Evolutionary conservation across 2,329 filamentous ascomycete genomes (phyloP).

Genomic region (Xylaria sp.): DNA sequence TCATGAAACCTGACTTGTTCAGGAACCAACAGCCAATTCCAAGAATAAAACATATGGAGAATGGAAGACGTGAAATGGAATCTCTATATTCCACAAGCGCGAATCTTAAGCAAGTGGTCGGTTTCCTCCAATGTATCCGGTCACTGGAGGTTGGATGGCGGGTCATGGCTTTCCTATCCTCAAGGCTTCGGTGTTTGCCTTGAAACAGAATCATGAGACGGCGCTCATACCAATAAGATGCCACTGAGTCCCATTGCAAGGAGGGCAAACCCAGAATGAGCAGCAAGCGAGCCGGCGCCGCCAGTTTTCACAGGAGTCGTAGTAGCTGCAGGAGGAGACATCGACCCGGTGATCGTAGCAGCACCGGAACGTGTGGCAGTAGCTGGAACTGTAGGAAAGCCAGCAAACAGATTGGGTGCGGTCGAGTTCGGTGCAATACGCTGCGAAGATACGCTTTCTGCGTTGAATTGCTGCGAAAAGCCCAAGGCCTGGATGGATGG

Average conservation of each 20-base stretch:
- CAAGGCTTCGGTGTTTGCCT: neutral
- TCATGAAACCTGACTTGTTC: constrained; percentile 8
- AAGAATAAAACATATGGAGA: constrained; percentile 15
- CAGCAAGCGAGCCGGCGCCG: constrained; percentile 23
- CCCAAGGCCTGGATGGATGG: constrained; percentile 20
- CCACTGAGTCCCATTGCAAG: constrained; percentile 27
- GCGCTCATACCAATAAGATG: constrained; percentile 25
- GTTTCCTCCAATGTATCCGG: neutral
- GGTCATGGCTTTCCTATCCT: neutral
- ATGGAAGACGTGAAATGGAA: constrained; percentile 10
- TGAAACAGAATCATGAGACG: too few species aligned
- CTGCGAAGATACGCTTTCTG: constrained; percentile 14
- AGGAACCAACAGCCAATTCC: constrained; percentile 19
- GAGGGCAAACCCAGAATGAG: constrained; percentile 27
- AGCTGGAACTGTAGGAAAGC: constrained; percentile 23
- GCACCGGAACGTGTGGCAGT: constrained; percentile 17
- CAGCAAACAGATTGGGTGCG: constrained; percentile 19
- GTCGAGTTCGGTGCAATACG: constrained; percentile 27
- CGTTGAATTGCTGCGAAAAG: constrained; percentile 11
- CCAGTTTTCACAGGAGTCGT: constrained; percentile 19
- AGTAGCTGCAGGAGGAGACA: constrained; percentile 14
- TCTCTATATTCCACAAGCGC: neutral
- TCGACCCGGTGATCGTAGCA: constrained; percentile 13
- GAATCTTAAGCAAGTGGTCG: constrained; percentile 3
- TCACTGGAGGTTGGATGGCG: neutral